These are phyloP conservation scores for Phanerochaete carnosa DNA, from an alignment of 768 basidiomycete genomes.

Conservation along the genomic window DNA sequence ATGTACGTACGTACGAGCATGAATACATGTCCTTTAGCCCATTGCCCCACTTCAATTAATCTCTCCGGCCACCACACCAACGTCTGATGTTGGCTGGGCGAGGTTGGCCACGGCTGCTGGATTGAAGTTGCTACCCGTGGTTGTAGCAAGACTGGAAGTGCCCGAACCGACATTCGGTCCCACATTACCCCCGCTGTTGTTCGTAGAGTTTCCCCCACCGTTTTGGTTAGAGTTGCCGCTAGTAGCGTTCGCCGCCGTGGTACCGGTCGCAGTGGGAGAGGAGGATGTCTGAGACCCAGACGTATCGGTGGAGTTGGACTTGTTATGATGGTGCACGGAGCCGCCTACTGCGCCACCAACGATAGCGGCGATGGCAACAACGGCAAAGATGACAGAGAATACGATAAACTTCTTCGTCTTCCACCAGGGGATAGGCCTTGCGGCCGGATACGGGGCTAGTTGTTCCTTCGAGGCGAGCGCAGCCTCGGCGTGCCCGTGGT, in stretches of 20 bases:
- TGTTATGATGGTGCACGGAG: constrained; percentile 30
- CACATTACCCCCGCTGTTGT: no score
- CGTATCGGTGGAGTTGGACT: neutral
- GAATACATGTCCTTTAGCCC: neutral
- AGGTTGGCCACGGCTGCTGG: neutral
- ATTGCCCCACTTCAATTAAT: neutral
- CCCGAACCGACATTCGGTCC: no score
- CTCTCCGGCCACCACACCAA: neutral
- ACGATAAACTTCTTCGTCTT: constrained; percentile 43
- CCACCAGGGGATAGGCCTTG: constrained; percentile 39
- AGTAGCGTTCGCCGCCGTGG: neutral
- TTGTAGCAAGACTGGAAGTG: neutral
- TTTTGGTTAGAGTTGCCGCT: neutral
- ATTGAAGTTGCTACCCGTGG: neutral
- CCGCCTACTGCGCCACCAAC: constrained; percentile 62
- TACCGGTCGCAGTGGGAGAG: neutral
- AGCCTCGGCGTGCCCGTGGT: constrained; percentile 21
- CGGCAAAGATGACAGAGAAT: constrained; percentile 30
- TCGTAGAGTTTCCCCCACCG: neutral
- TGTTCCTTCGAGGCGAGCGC: constrained; percentile 14
- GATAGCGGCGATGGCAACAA: constrained; percentile 47
- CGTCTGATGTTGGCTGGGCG: neutral
- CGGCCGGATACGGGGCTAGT: constrained; percentile 2
- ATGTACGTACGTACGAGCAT: neutral
- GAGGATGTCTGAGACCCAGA: neutral